Evolutionary conservation across 495 filamentous ascomycete genomes (phyloP), one percentile per base, ranked within the genome.

Genomic region (Thermochaetoides thermophila): DNA sequence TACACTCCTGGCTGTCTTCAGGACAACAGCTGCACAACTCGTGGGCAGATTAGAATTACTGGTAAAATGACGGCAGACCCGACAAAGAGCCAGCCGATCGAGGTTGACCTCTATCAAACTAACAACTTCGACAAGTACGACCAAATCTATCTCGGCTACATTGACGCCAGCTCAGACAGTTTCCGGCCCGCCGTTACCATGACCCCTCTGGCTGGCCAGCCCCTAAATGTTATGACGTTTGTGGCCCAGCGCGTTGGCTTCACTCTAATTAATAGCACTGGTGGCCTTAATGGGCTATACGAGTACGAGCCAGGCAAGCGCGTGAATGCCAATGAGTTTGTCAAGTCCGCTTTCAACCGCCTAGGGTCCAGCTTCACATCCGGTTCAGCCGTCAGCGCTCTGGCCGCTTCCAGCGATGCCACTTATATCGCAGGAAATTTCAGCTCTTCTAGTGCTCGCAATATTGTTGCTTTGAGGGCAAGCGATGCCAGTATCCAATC

Each of bases 91-190:
- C 49, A 50, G 15, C 52, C 61, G 7, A 57, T 65, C 27, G 55
- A 57, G 34, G 59, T 35, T 56, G 68, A 17, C 57, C 67, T 91
- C 9, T 87, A 66, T 49, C 91, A 99, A 59, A 93, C 84, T 12
- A 96, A 96, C 55, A 59, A 84, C 42, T 83, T 76, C 48, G 84
- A 94, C 59, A 99, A 96, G 56, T 93, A 89, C 42, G 91, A 96
- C 46, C 73, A 76, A 35, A 73, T 96, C 37, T 93, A 85, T 52
- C 74, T 72, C 37, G 91, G 85, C 6, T 70, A 69, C 38, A 73
- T 99, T 35, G 84, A 96, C 47, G 74, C 73, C 18, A 76, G 64
- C 40, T 77, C 73, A 20, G 64, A 63, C 42, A 66, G 64, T 14
- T 96, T 96, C 59, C 72, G 77, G 14, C 84, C 89, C 17, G 69